These are phyloP conservation scores for Pleurotus platypus DNA, from an alignment of 768 basidiomycete genomes.

Conservation along the genomic window DNA sequence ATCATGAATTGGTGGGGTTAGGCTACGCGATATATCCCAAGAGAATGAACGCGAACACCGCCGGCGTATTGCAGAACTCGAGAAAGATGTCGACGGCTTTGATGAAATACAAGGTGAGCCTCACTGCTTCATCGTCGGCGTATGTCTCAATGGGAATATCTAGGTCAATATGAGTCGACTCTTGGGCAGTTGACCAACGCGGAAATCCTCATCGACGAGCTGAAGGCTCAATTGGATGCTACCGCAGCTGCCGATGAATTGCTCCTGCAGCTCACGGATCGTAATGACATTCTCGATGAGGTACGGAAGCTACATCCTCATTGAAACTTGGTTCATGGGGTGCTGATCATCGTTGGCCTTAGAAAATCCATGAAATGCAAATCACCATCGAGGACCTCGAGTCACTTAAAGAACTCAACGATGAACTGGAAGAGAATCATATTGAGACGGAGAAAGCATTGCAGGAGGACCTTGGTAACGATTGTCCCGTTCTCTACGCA, in stretches of 20 bases:
- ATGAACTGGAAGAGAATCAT: conserved; percentile 97
- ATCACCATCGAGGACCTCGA: conserved; percentile 96
- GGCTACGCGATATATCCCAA: conserved; percentile 83
- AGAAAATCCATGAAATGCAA: conserved; percentile 99
- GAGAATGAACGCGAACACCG: conserved; percentile 87
- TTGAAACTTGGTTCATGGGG: not conserved
- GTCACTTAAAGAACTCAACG: conserved; percentile 91
- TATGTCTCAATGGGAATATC: conserved; percentile 8
- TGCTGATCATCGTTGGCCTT: conserved; percentile 4
- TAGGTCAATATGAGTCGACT: conserved; percentile 78
- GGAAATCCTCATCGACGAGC: conserved; percentile 87
- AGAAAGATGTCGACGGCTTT: conserved; percentile 75
- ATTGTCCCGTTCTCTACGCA: not conserved
- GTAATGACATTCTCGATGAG: conserved; percentile 89
- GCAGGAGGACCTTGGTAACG: conserved; percentile 80
- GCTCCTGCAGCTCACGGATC: conserved; percentile 91
- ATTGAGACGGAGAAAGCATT: conserved; percentile 89
- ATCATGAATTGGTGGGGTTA: conserved; percentile 22
- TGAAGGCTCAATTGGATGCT: conserved; percentile 93
- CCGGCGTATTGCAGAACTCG: conserved; percentile 78
- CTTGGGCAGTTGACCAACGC: conserved; percentile 83
- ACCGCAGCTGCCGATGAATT: conserved; percentile 95
- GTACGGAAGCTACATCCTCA: conserved; percentile 32
- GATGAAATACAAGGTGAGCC: conserved; percentile 76
- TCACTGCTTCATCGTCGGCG: not conserved